phyloP scores from a whole-genome alignment of 2,329 filamentous ascomycete genomes.

The Hymenoscyphus salicellus region DNA sequence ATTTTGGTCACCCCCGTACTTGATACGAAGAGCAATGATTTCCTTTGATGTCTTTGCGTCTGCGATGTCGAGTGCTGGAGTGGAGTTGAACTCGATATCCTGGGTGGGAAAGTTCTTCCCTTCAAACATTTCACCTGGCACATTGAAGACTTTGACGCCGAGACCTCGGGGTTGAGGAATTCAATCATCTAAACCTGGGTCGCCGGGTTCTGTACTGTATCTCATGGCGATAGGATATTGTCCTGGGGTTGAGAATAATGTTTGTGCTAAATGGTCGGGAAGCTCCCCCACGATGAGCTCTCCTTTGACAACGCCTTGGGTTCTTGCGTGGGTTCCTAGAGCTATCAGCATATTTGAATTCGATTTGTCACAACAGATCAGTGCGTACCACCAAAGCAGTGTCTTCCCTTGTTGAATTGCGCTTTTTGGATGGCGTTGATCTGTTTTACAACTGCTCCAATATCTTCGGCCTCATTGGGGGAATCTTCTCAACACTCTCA shows the following conservation, averaged over 20 bases:
- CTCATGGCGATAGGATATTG: slow-evolving; percentile 38
- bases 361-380: no score
- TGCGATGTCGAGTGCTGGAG: slow-evolving; percentile 46
- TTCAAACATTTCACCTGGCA: slow-evolving; percentile 43
- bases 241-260: slow-evolving; percentile 35
- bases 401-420: slow-evolving; percentile 43
- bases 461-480: slow-evolving; percentile 42
- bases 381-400: slow-evolving; percentile 36
- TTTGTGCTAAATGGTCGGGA: slow-evolving; percentile 44
- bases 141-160: slow-evolving; percentile 49
- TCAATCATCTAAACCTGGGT: slow-evolving; percentile 41
- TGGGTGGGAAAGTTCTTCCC: slow-evolving; percentile 36
- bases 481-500: slow-evolving; percentile 41
- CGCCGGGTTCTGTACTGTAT: slow-evolving; percentile 41
- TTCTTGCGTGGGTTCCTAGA: slow-evolving; percentile 44
- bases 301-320: slow-evolving; percentile 48
- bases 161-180: slow-evolving; percentile 47
- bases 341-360: no score
- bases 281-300: slow-evolving; percentile 44
- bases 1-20: slow-evolving; percentile 38
- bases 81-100: slow-evolving; percentile 50
- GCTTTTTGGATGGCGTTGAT: slow-evolving; percentile 33
- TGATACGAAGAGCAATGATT: slow-evolving; percentile 42
- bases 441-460: slow-evolving; percentile 42
- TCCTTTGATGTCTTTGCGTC: slow-evolving; percentile 45